Evolutionary conservation across 2,329 filamentous ascomycete genomes (phyloP).

Genomic region (Scedosporium boydii): DNA sequence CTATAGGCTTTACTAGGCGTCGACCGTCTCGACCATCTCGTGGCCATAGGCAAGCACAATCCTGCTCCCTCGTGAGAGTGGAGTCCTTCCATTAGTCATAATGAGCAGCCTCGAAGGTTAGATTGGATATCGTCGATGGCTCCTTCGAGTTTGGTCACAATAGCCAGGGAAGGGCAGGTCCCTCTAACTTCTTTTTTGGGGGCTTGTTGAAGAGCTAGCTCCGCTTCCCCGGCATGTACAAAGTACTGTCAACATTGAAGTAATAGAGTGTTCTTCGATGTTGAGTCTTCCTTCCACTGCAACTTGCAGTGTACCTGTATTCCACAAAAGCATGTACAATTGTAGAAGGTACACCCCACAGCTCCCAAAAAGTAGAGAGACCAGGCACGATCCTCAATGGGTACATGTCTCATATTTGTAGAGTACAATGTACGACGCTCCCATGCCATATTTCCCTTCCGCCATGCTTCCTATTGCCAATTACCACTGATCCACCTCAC

Average conservation of each 20-base stretch:
- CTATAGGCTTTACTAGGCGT: no score
- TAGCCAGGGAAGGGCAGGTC: neutral
- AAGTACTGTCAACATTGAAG: neutral
- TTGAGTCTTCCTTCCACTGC: neutral
- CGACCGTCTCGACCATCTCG: no score
- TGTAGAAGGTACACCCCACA: neutral
- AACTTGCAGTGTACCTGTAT: no score
- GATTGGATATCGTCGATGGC: neutral
- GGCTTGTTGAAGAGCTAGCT: neutral
- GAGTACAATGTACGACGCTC: neutral
- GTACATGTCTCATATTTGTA: neutral
- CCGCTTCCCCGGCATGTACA: neutral
- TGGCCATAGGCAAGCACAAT: neutral
- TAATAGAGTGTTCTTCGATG: no score
- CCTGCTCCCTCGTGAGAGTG: neutral
- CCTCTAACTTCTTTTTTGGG: neutral
- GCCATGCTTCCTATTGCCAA: neutral
- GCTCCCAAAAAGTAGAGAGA: neutral
- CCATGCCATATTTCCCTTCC: neutral
- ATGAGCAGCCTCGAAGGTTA: neutral
- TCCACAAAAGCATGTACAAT: no score
- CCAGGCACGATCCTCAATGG: neutral
- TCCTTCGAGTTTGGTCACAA: neutral
- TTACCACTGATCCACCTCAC: neutral
- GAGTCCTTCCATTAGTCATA: neutral